Conservation (phyloP, 305 asterid genomes). For the Fraxinus sp. region DNA sequence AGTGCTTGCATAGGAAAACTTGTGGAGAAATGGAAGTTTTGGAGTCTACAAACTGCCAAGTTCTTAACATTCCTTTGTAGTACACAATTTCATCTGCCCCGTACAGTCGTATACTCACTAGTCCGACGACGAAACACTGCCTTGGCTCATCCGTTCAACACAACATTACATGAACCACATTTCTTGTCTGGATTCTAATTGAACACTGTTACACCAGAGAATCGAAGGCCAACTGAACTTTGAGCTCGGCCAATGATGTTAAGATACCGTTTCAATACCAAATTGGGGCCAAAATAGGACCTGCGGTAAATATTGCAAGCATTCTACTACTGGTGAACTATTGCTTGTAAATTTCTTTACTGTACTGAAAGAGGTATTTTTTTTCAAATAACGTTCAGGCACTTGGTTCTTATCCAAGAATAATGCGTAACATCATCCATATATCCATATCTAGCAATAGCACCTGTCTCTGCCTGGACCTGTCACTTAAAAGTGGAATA, state of each 20-base stretch:
- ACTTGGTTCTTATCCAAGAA: background rate
- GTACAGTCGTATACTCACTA: background rate
- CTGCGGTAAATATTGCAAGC: background rate
- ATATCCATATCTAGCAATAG: background rate
- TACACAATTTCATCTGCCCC: background rate
- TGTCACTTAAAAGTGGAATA: background rate
- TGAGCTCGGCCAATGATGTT: background rate
- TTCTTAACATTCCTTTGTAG: background rate
- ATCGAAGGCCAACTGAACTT: background rate
- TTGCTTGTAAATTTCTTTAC: background rate
- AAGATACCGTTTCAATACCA: background rate
- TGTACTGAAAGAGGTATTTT: background rate
- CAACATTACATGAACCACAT: background rate
- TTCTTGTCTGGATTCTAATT: background rate
- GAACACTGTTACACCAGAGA: background rate
- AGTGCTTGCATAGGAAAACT: constrained; percentile 21
- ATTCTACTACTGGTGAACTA: background rate
- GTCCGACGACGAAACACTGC: background rate
- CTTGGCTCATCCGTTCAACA: background rate
- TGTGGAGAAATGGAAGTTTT: constrained; percentile 16
- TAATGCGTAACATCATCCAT: background rate
- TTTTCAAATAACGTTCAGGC: background rate
- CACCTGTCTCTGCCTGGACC: background rate
- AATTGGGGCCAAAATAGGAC: background rate
- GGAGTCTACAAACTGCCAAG: background rate